phyloP scores from a whole-genome alignment of 2,329 filamentous ascomycete genomes.

The Nemania abortiva region DNA sequence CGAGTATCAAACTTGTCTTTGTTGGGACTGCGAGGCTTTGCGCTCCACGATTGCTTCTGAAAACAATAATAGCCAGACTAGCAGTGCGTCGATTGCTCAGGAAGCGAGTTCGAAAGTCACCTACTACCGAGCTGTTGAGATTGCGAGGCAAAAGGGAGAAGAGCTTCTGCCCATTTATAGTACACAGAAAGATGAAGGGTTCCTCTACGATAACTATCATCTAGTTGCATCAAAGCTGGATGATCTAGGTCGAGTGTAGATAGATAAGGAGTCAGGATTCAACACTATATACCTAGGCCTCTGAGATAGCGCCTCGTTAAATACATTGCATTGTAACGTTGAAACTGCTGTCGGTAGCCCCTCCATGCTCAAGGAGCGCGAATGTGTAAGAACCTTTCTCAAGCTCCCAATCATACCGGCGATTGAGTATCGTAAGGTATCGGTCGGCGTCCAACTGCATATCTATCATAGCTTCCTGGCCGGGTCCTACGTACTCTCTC shows the following conservation, averaged over 20 bases:
- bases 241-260: too few species aligned
- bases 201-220: too few species aligned
- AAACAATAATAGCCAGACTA: background rate
- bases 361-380: slow-evolving; percentile 57
- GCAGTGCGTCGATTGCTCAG: slow-evolving; percentile 1
- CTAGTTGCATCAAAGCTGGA: too few species aligned
- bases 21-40: slow-evolving; percentile 26
- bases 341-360: slow-evolving; percentile 50
- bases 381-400: slow-evolving; percentile 59
- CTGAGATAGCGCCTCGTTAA: slow-evolving; percentile 32
- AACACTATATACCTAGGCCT: too few species aligned
- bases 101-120: background rate
- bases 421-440: slow-evolving; percentile 58
- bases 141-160: slow-evolving; percentile 21
- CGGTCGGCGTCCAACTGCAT: slow-evolving; percentile 57
- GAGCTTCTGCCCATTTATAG: background rate
- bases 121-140: slow-evolving; percentile 23
- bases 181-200: background rate
- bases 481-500: slow-evolving; percentile 54
- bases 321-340: slow-evolving; percentile 57
- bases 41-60: slow-evolving; percentile 1
- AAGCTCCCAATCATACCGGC: slow-evolving; percentile 57
- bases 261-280: too few species aligned
- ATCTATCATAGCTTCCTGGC: slow-evolving; percentile 49
- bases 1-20: slow-evolving; percentile 20